Evolutionary conservation across 1,139 yeast species (phyloP), one percentile per base, ranked within the genome.

Genomic region (Saccharomyces hybrid): DNA sequence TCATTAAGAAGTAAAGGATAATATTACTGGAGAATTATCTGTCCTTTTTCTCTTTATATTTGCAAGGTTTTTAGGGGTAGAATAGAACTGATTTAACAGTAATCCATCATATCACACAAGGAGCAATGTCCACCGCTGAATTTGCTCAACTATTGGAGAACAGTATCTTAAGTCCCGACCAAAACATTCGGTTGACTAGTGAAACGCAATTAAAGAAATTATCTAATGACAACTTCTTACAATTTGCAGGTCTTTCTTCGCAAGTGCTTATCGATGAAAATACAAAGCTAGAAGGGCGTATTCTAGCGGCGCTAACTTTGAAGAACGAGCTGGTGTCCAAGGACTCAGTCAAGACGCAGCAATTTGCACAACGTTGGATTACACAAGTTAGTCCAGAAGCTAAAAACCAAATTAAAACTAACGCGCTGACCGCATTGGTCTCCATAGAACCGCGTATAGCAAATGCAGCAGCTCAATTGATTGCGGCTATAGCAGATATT

Each of bases 401-500:
- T 49, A 87, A 84, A 70, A 66, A 73, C 11, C 81, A 81, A 61
- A 86, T 93, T 67, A 91, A 89, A 74, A 77, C 78, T 50, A 75
- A 80, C 46, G 81, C 96, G 0, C 70, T 93, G 51, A 73, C 74
- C 50, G 82, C 93, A 1, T 80, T 93, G 56, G 71, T 83, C 55
- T 78, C 88, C 23, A 69, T 75, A n/a, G 84, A 85, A 65, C 86
- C 83, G 57, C 80, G 90, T 64, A 96, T 93, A 51, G 96, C 96
- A 28, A 82, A 84, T 57, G 81, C 96, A 25, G 86, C 95, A 31
- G 97, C 99, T 23, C 98, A 93, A 74, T 78, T 93, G 63, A 93
- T 93, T 57, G 96, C 98, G 30, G 96, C 98, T 8, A 88, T 93
- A 64, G 99, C 98, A 14, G 95, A 87, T 61, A 88, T 93, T 57